These are phyloP conservation scores for Hypoxylon lienhwacheense DNA, from an alignment of 495 filamentous ascomycete genomes.

Conservation along the genomic window DNA sequence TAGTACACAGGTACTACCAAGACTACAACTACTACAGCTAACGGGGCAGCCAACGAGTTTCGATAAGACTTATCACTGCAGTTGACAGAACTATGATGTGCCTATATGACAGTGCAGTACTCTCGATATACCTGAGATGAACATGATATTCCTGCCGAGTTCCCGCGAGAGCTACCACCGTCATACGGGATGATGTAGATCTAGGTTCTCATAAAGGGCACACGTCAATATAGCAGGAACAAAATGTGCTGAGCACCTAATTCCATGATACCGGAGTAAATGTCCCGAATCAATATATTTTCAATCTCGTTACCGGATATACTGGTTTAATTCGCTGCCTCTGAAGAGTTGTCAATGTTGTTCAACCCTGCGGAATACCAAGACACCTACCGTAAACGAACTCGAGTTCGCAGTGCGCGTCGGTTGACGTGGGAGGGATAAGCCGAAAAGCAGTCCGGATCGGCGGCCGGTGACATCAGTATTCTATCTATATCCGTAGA, in stretches of 20 bases:
- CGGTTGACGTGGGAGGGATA: not conserved
- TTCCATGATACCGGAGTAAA: constrained; percentile 4
- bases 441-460: constrained; percentile 3
- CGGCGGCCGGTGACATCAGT: constrained; percentile 17
- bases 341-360: not conserved
- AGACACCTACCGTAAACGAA: constrained; percentile 1
- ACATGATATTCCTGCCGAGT: not conserved
- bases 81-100: too few relatives aligned
- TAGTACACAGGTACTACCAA: too few relatives aligned
- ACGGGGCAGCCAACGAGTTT: too few relatives aligned
- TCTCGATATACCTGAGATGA: not conserved
- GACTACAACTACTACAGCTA: too few relatives aligned
- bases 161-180: not conserved
- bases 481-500: not conserved
- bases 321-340: not conserved
- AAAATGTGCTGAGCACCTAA: not conserved
- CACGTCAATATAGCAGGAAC: too few relatives aligned
- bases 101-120: too few relatives aligned
- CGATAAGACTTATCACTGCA: too few relatives aligned
- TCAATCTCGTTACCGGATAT: not conserved
- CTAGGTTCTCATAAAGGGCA: not conserved
- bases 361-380: not conserved
- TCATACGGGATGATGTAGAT: not conserved
- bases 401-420: not conserved
- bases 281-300: not conserved